Percentiles rank a stretch among this genome's conserved stretches.
Conservation (phyloP, 495 filamentous ascomycete species). For the Podospora conica region DNA sequence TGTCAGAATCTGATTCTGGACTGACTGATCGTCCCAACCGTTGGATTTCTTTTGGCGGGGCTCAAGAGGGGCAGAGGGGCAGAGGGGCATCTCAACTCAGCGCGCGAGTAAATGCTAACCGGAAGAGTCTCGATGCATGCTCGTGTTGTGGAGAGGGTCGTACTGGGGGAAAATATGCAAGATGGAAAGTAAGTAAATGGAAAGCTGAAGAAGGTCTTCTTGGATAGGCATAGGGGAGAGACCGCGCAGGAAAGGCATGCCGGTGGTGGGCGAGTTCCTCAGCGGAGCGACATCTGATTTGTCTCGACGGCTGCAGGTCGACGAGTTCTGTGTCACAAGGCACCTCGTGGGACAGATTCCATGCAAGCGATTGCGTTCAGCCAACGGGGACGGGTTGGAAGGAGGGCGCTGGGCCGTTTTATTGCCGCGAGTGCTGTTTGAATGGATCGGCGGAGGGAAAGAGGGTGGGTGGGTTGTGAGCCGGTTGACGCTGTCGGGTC, state of each 20-base stretch:
- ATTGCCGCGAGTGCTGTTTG: background rate
- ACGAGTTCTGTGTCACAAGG: conserved; percentile 14
- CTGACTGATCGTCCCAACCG: background rate
- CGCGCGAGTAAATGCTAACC: too few relatives aligned
- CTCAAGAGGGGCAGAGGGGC: background rate
- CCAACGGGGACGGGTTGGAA: conserved; percentile 20
- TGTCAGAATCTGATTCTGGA: background rate
- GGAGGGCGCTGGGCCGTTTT: background rate
- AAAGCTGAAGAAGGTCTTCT: background rate
- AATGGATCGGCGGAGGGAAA: background rate
- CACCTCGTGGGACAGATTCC: conserved; percentile 21
- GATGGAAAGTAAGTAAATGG: background rate
- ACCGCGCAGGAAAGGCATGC: conserved; percentile 3
- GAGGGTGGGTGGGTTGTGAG: too few relatives aligned
- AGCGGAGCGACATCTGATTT: conserved; percentile 13
- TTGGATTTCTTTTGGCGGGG: background rate
- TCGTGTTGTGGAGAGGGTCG: background rate
- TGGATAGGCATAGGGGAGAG: background rate
- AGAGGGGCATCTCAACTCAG: too few relatives aligned
- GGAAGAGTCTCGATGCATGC: background rate
- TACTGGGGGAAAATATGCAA: background rate
- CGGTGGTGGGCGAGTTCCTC: conserved; percentile 1
- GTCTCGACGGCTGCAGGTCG: background rate
- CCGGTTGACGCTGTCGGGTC: too few relatives aligned
- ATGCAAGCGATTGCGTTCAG: conserved; percentile 22